Conservation (phyloP, 2,329 filamentous ascomycete genomes). For the Didymellaceae sp. region DNA sequence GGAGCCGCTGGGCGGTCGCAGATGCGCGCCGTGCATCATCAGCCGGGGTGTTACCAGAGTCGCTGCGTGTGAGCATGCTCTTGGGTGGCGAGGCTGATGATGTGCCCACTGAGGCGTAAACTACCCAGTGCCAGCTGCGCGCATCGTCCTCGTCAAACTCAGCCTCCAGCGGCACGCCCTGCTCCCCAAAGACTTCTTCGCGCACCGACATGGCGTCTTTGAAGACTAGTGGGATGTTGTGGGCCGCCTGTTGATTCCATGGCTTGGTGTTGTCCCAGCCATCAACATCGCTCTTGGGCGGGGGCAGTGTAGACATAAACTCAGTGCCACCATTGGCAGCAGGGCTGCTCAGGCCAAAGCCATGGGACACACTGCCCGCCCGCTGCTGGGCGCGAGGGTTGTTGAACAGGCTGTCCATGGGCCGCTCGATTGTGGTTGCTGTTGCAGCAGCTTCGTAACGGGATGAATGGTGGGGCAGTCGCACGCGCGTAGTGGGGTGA, state of each 20-base stretch:
- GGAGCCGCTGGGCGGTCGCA: slow-evolving; percentile 52
- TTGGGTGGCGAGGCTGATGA: slow-evolving; percentile 43
- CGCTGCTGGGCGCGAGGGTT: not conserved
- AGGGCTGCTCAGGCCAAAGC: slow-evolving; percentile 29
- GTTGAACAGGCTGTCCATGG: slow-evolving; percentile 7
- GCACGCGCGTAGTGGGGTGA: too few species aligned
- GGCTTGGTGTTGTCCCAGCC: slow-evolving; percentile 47
- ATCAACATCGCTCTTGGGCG: slow-evolving; percentile 43
- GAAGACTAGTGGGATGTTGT: slow-evolving; percentile 53
- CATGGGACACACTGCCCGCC: slow-evolving; percentile 21
- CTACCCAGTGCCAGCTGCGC: slow-evolving; percentile 83
- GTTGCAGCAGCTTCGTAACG: too few species aligned
- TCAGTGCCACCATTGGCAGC: slow-evolving; percentile 42
- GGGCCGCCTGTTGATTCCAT: slow-evolving; percentile 40
- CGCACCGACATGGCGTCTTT: slow-evolving; percentile 65
- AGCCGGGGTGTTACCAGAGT: slow-evolving; percentile 50
- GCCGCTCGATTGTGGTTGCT: not conserved
- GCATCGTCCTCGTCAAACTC: slow-evolving; percentile 84
- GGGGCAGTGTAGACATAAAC: slow-evolving; percentile 49
- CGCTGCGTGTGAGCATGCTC: slow-evolving; percentile 52
- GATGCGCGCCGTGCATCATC: slow-evolving; percentile 45
- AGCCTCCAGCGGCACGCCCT: slow-evolving; percentile 64
- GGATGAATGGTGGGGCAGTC: too few species aligned
- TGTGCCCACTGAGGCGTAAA: slow-evolving; percentile 71
- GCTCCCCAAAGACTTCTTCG: slow-evolving; percentile 64